Evolutionary conservation across 2,329 filamentous ascomycete species (phyloP), one percentile per base, ranked within the genome.

Genomic region (Tolypocladium inflatum): DNA sequence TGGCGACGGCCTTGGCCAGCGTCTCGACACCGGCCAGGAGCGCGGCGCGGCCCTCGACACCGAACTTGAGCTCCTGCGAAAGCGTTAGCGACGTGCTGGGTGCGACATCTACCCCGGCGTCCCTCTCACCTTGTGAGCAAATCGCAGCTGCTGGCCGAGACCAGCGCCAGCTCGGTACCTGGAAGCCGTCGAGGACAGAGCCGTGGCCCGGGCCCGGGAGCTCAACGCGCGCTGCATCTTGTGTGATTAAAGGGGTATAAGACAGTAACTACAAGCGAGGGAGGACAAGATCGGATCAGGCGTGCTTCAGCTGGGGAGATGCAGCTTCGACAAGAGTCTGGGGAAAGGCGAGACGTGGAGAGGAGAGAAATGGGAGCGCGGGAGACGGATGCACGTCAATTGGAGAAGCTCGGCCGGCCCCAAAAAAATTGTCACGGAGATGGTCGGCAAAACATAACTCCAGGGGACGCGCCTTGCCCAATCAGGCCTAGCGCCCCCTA

Each of bases 151-250:
- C 76, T 96, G 91, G 67, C 90, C 80, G 68, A 90, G 75, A 68
- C 84, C 82, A 69, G 83, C 76, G 70, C 79, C 77, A 61, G 86
- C 79, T 69, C 86, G 85, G 74, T 87, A 80, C 72, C 83, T 84
- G 68, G 78, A 77, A 66, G 85, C 78, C 73, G 82, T 83, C 73
- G 88, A 83, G 64, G 86, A 88, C 68, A 93, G 85, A 80, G 87
- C 85, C 67, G 91, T 89, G 73, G 90, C 86, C 80, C 91, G 83
- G 70, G 89, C 80, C 74, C 85, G 82, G 68, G 90, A 90, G 73
- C 89, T 85, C 73, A 99, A 84, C 78, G 91, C 91, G 78, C 94
- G 90, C 85, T 99, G 94, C 94, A 99, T 99, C 73, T 76, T 89
- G 78, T 70, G 64, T 70, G 65, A 55, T 35, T 50, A 57, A n/a